Base-by-base conservation (phyloP, 2,329 filamentous ascomycete species). In the Pseudocercospora macadamiae region DNA sequence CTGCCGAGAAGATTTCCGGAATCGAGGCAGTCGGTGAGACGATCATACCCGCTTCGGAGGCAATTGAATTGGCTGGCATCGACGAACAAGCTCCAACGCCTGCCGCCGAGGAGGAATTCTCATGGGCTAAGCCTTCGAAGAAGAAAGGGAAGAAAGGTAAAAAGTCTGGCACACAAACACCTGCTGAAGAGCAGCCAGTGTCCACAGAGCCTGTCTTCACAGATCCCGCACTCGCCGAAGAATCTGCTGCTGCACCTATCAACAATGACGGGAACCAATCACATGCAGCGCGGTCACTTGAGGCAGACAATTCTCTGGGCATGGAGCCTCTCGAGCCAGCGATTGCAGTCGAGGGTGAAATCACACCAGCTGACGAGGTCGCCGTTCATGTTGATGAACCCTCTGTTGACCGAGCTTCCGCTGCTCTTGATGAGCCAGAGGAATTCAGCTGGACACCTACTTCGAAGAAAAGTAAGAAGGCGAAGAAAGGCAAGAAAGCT, bases 381-480 rank as follows among this genome's bases (percentile, higher is more conserved):
- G n/a, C n/a, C n/a, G n/a, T n/a, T n/a, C n/a, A n/a, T n/a, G n/a
- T n/a, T n/a, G n/a, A n/a, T n/a, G n/a, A n/a, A n/a, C n/a, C n/a
- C n/a, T n/a, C n/a, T n/a, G n/a, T n/a, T n/a, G n/a, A n/a, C n/a
- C n/a, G n/a, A 8, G 26, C 45, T 10, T 7, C 32, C 30, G 34
- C 19, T 21, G 4, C 9, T n/a, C n/a, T 23, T 21, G 39, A 47
- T 6, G 39, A 44, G 18, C 34, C 47, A 23, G 63, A 61, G 16
- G 63, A 62, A 25, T 57, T 51, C 42, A 48, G 30, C 10, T 49
- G 48, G 26, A 32, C 56, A 16, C 14, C 56, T 3, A 37, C 32
- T 8, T 56, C 60, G 21, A 61, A 60, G 23, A 64, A 63, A 28
- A 59, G 61, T 49, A 68, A 68, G 44, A 68, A 68, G 51, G 59